A percentile compares a stretch with the other conserved stretches of the same genome.
Conservation (phyloP, 169 alveolate genomes). For the Plasmodium relictum region DNA sequence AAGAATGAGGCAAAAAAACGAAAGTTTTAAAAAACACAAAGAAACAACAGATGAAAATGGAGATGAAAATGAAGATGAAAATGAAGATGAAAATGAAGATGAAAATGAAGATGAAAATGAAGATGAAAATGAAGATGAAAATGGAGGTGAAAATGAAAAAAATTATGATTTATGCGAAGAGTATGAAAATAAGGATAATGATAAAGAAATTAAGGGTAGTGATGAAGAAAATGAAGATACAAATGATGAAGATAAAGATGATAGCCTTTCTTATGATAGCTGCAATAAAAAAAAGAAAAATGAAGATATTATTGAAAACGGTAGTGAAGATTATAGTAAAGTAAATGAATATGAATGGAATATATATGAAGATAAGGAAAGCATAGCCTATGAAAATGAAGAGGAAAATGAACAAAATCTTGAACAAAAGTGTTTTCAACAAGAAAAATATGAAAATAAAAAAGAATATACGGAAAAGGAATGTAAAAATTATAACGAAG, state of each 20-base stretch:
- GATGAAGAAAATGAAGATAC: background rate
- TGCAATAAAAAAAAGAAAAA: background rate
- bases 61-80: constrained; percentile 7
- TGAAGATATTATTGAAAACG: background rate
- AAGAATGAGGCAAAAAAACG: background rate
- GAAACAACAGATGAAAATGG: background rate
- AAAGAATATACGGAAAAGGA: constrained; percentile 1
- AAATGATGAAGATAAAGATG: background rate
- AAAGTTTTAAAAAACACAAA: background rate
- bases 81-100: background rate
- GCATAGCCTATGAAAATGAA: background rate
- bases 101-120: background rate
- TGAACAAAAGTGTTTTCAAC: too few species aligned
- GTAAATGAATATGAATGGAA: background rate
- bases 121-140: background rate
- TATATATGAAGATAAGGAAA: background rate
- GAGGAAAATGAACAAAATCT: too few species aligned
- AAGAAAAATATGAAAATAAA: background rate
- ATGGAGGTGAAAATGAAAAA: background rate
- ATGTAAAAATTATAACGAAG: background rate
- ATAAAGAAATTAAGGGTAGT: background rate
- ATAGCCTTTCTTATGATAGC: background rate
- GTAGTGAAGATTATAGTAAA: background rate
- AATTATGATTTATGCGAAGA: background rate
- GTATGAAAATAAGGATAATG: background rate